Base-by-base conservation (phyloP, 2,329 filamentous ascomycete genomes). In the Clonostachys sp. region DNA sequence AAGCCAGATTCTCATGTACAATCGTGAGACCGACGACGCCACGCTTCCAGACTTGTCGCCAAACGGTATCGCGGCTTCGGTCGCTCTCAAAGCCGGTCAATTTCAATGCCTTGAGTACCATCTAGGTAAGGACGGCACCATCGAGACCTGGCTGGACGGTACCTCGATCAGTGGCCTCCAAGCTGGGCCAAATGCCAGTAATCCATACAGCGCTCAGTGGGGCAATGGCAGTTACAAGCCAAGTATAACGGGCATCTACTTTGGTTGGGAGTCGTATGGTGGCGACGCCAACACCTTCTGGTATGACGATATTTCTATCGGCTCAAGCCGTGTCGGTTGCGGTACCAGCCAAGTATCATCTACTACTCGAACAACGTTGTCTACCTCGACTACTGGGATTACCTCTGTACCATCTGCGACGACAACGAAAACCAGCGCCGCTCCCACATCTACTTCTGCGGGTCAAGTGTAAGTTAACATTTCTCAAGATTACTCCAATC, bases 61-160 rank as follows among this genome's bases (percentile, higher is more conserved):
- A 0, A 67, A 80, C 24, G 80, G 80, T 12, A 79, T 82, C 45
- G 77, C 77, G 1, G 60, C 77, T 1, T 83, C 78, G 4, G 65
- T 61, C 2, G 64, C 72, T 3, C 71, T 83, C 34, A 70, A 77
- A 0, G 68, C 77, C 3, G 71, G 69, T 49, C 48, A 51, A 4
- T 83, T 78, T 76, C 65, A 80, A 53, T 84, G 80, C 62, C 78
- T 84, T 49, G 80, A 84, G 58, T 83, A 83, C 62, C 77, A 82
- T 52, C 48, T 83, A 20, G 78, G 77, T 24, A 61, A 75, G 12
- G 78, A 83, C 52, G 80, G 80, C 35, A 77, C 68, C 10, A 67
- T 83, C 45, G 77, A 82, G 68, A 83, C 80, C 2, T 84, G 80
- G 80, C 56, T 83, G 52, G 76, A 83, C 60, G 71, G 68, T 50